phyloP scores from a whole-genome alignment of 306 rosid genomes.

The Hippophae gyantsensis region DNA sequence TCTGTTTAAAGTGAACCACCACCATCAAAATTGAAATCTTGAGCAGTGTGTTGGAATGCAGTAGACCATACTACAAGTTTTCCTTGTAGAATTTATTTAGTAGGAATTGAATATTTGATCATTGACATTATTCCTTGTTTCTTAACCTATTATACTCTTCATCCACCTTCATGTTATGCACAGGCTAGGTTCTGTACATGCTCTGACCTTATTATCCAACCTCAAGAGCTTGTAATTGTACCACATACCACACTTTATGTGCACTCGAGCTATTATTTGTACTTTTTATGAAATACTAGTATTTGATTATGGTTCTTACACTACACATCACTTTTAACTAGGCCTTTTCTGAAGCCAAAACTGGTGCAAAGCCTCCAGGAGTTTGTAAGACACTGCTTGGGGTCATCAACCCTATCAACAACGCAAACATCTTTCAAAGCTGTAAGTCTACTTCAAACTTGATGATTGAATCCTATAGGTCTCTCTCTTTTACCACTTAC shows the following conservation, averaged over 20 bases:
- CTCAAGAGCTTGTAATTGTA: background rate
- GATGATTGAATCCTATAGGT: slow-evolving; percentile 1
- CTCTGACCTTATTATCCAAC: too few species aligned
- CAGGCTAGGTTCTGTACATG: too few species aligned
- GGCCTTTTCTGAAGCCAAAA: slow-evolving; percentile 59
- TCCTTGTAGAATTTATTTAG: too few species aligned
- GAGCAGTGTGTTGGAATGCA: too few species aligned
- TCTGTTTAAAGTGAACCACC: too few species aligned
- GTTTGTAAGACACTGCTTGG: slow-evolving; percentile 72
- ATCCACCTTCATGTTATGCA: too few species aligned
- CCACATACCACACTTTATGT: background rate
- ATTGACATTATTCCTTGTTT: too few species aligned
- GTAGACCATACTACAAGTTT: too few species aligned
- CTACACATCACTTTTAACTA: slow-evolving; percentile 16
- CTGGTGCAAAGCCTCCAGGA: slow-evolving; percentile 59
- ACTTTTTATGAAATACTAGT: background rate
- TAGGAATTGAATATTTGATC: too few species aligned
- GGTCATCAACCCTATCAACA: slow-evolving; percentile 41
- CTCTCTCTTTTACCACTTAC: slow-evolving; percentile 6
- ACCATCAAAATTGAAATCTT: too few species aligned
- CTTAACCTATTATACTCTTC: too few species aligned
- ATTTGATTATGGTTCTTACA: slow-evolving; percentile 2
- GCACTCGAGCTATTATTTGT: background rate
- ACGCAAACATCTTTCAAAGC: slow-evolving; percentile 37
- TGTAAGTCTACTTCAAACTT: slow-evolving; percentile 29